Base-by-base conservation (phyloP, 2,329 filamentous ascomycete genomes). In the Paecilomyces sp. region DNA sequence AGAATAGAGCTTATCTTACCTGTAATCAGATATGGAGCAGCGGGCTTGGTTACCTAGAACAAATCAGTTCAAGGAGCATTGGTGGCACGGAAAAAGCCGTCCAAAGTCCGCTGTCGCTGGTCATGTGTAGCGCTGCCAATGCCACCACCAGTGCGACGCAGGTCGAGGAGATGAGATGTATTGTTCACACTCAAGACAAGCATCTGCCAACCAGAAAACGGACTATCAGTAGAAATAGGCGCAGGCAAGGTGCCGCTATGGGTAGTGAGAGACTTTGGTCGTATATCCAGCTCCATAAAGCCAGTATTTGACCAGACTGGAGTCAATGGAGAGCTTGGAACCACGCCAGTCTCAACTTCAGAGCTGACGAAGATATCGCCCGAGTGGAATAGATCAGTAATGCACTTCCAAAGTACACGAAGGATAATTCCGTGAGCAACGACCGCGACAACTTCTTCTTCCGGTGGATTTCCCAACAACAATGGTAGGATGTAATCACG, bases 401-500 rank as follows among this genome's bases (percentile, higher is more conserved):
- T 71, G 12, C 81, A 79, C 58, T 82, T 81, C 81, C 89, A 87
- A 0, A 96, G 74, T 33, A 85, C 81, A 1, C 85, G 85, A 2
- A 96, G 81, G 50, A 96, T 85, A 62, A 96, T 87, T 15, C 92
- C 92, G 68, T 97, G 92, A 1, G 92, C 88, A 3, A 96, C 88
- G 13, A 96, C 76, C 1, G 85, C 87, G 12, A 91, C 77, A 1
- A 79, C 75, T 6, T 72, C 67, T 11, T 79, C 71, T 9, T 67
- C 60, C 6, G 64, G 56, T 2, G 64, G 61, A 0, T 70, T 64
- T 11, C 72, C 64, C 11, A 77, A 64, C 15, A 88, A 60, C 3
- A 89, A 61, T 9, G 87, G 87, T 4, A 83, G 65, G 0, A 96
- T 75, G 67, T 88, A 79, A 8, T 79, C 72, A 59, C 87, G 79